Base-by-base conservation (phyloP, 208 protist genomes). In the Trypanosoma mega region DNA sequence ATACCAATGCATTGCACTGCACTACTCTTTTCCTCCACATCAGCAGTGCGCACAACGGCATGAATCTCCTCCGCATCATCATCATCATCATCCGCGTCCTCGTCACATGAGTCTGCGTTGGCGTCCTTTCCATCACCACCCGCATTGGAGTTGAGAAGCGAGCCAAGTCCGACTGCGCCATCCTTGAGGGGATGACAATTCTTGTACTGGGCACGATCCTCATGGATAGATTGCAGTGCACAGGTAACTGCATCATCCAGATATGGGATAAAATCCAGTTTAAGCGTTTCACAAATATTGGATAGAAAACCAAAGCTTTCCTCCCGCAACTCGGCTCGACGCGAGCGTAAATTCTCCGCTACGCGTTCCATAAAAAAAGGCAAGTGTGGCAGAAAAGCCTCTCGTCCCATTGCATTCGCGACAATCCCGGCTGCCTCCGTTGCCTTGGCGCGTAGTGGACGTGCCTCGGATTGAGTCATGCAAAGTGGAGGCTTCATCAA, bases 301-400 rank as follows among this genome's bases (percentile, higher is more conserved):
- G 80, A 71, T 21, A 89, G 43, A 64, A 96, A 93, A 20, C 86
- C 86, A 61, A 96, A 96, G 54, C 74, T 84, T 54, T 92, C 72
- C 74, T 93, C 90, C 12, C 81, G 85, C 57, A 96, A 53, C 21
- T 71, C 70, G 9, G 83, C 72, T 54, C 76, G 59, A 31, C 74
- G 71, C 8, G 75, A 76, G 23, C 52, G 55, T 34, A 93, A 60
- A 52, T 87, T 88, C 49, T 82, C 68, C 24, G 76, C 77, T 20
- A 92, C 72, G 11, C 58, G 48, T 34, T 84, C 63, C 74, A 93
- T 87, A 29, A 93, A 90, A 47, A 83, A 79, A 0, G 76, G 60
- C 2, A 92, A 68, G 74, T 85, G 83, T 4, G 80, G 73, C 34
- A 70, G 49, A 49, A 94, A 94, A 16, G 68, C 69, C 24, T 81